Evolutionary conservation across 1,284 basidiomycete species (phyloP).

Genomic region (Stygiomarasmius scandens): DNA sequence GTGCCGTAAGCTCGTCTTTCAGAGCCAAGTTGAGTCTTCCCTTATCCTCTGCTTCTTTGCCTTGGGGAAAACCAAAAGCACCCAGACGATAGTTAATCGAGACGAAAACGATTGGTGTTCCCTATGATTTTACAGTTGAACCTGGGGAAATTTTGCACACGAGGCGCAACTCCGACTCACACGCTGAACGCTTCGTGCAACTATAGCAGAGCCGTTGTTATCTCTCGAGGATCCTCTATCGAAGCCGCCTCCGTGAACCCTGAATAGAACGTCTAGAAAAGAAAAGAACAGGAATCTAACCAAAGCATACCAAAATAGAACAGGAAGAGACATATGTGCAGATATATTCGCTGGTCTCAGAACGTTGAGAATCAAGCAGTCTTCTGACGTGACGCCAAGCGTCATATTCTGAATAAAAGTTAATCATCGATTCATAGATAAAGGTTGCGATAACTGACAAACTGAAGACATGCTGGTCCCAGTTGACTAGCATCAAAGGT

Average conservation of each 20-base stretch:
- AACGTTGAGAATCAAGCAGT: conserved; percentile 52
- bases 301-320: conserved; percentile 37
- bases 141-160: not conserved
- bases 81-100: conserved; percentile 46
- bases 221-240: conserved; percentile 32
- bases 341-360: conserved; percentile 39
- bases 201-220: conserved; percentile 45
- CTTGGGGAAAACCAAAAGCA: conserved; percentile 42
- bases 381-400: conserved; percentile 37
- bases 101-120: conserved; percentile 58
- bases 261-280: too few species aligned
- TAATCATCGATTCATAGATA: not conserved
- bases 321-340: conserved; percentile 33
- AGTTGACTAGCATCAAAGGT: conserved; percentile 42
- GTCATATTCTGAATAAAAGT: conserved; percentile 20
- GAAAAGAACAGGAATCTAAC: not conserved
- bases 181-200: conserved; percentile 48
- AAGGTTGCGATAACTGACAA: conserved; percentile 19
- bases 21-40: conserved; percentile 37
- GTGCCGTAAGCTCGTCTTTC: conserved; percentile 34
- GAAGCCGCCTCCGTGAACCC: conserved; percentile 45
- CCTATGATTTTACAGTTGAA: conserved; percentile 29
- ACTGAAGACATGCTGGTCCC: conserved; percentile 41
- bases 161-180: too few species aligned
- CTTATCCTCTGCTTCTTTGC: conserved; percentile 29